phyloP scores from a whole-genome alignment of 768 basidiomycete species.

The Pleurotus sapidus region DNA sequence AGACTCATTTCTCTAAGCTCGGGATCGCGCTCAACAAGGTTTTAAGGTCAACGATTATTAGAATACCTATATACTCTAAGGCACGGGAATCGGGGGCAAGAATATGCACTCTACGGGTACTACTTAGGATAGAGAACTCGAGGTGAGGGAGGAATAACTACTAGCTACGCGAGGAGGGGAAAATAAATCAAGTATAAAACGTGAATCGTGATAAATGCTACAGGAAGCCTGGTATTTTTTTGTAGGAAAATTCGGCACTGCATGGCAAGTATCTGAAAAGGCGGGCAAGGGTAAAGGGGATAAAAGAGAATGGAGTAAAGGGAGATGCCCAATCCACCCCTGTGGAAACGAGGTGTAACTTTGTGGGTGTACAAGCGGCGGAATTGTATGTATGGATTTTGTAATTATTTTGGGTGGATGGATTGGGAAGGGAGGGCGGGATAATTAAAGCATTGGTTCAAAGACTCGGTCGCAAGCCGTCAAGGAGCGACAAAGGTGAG shows the following conservation, averaged over 20 bases:
- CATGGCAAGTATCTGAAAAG: not conserved
- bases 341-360: not conserved
- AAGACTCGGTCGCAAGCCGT: constrained; percentile 11
- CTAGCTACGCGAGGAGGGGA: not conserved
- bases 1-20: not conserved
- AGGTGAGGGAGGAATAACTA: not conserved
- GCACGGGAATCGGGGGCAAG: not conserved
- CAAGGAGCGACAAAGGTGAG: constrained; percentile 11
- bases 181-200: constrained; percentile 3
- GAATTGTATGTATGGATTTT: not conserved
- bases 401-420: not conserved
- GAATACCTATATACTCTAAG: constrained; percentile 7
- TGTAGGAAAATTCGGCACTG: not conserved
- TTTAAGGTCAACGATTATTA: constrained; percentile 1
- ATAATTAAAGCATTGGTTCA: not conserved
- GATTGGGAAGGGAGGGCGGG: not conserved
- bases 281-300: not conserved
- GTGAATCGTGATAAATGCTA: constrained; percentile 7
- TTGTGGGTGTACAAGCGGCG: constrained; percentile 1
- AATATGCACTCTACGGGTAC: not conserved
- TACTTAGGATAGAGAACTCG: not conserved
- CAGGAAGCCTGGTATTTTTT: constrained; percentile 8
- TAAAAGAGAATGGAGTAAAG: not conserved
- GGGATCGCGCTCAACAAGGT: not conserved
- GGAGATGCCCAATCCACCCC: constrained; percentile 4